These are phyloP conservation scores for Hypholoma fasciculare DNA, from an alignment of 768 basidiomycete species.

Conservation along the genomic window DNA sequence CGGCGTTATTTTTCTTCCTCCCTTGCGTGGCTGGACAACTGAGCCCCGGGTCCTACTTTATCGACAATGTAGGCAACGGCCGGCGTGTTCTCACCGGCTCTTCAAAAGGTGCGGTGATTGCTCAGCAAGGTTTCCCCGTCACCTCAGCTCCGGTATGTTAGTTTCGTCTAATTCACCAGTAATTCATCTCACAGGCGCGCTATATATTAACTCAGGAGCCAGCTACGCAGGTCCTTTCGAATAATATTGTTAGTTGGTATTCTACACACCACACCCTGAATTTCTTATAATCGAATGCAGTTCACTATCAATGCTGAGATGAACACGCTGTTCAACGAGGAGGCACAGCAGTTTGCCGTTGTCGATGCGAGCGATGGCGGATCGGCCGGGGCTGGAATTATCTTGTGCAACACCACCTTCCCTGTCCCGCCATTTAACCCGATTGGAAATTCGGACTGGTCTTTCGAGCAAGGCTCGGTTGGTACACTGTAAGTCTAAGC, in stretches of 20 bases:
- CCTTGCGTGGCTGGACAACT: background rate
- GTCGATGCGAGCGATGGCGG: constrained; percentile 11
- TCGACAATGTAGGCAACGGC: constrained; percentile 3
- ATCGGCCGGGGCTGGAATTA: constrained; percentile 6
- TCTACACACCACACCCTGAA: too few relatives aligned
- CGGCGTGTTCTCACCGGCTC: constrained; percentile 1
- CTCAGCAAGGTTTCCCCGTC: background rate
- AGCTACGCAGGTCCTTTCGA: background rate
- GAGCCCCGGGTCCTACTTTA: constrained; percentile 2
- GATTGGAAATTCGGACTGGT: constrained; percentile 10
- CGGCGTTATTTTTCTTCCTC: background rate
- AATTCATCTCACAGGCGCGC: too few relatives aligned
- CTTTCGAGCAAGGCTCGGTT: constrained; percentile 4
- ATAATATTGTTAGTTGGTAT: constrained; percentile 4
- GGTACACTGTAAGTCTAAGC: constrained; percentile 8
- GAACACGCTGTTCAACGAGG: constrained; percentile 7
- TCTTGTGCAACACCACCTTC: constrained; percentile 5
- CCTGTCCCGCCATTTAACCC: constrained; percentile 3
- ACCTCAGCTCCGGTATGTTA: background rate
- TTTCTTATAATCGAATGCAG: background rate
- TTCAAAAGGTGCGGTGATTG: background rate
- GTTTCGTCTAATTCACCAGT: too few relatives aligned
- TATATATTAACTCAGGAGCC: background rate
- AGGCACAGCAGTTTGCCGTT: constrained; percentile 9
- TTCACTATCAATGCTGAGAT: constrained; percentile 9